Conservation (phyloP, 2,329 filamentous ascomycete species). For the Paracamarosporium sp. region DNA sequence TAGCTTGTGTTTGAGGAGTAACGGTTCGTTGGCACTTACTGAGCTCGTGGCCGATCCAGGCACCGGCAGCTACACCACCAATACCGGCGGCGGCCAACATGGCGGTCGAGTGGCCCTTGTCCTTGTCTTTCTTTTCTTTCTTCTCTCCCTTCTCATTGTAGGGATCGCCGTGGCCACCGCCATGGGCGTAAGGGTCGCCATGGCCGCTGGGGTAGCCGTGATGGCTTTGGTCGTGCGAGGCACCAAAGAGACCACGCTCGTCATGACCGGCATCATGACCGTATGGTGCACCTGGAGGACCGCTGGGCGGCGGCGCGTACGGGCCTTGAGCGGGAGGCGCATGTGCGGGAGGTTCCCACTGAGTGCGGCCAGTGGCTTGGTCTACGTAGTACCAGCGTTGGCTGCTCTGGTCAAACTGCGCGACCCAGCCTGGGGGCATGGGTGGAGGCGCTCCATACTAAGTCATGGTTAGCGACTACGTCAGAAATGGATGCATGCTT, state of each 20-base stretch:
- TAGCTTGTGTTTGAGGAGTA: slow-evolving; percentile 10
- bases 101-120: slow-evolving; percentile 53
- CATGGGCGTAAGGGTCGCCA: slow-evolving; percentile 22
- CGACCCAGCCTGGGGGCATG: slow-evolving; percentile 62
- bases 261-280: slow-evolving; percentile 22
- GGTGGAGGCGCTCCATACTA: slow-evolving; percentile 59
- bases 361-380: slow-evolving; percentile 64
- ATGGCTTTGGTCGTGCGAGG: slow-evolving; percentile 17
- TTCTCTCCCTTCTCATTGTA: slow-evolving; percentile 5
- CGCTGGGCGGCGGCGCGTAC: slow-evolving; percentile 37
- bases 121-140: slow-evolving; percentile 41
- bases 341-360: slow-evolving; percentile 66
- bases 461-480: neutral
- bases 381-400: slow-evolving; percentile 72
- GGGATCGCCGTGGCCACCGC: slow-evolving; percentile 14
- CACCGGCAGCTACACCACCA: slow-evolving; percentile 67
- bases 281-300: neutral
- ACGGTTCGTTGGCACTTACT: slow-evolving; percentile 52
- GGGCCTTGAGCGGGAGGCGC: slow-evolving; percentile 35
- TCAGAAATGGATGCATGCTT: neutral
- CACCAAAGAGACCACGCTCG: slow-evolving; percentile 37
- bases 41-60: slow-evolving; percentile 62
- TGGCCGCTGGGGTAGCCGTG: slow-evolving; percentile 23
- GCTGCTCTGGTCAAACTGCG: slow-evolving; percentile 67
- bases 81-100: slow-evolving; percentile 63